These are phyloP conservation scores for Willaertia magna DNA, from an alignment of 208 protist species.

Conservation along the genomic window DNA sequence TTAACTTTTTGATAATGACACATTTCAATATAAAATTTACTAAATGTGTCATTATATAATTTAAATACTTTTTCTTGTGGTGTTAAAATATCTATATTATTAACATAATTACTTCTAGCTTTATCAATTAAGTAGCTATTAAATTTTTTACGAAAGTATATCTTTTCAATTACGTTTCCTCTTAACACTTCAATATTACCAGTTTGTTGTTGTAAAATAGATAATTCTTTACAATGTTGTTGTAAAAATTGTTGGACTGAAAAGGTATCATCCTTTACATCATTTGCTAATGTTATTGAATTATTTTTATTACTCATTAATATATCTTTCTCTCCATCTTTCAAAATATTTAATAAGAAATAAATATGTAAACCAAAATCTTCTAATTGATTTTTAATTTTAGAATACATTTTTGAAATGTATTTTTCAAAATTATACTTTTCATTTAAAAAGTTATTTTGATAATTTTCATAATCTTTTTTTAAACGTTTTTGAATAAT, in stretches of 20 bases:
- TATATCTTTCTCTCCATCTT: neutral
- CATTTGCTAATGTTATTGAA: neutral
- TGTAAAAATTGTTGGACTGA: neutral
- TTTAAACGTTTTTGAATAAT: neutral
- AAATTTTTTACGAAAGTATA: neutral
- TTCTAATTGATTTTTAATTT: neutral
- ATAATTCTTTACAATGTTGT: neutral
- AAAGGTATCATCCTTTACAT: neutral
- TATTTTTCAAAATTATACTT: too few species aligned
- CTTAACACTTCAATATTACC: conserved; percentile 4
- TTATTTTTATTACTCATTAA: neutral
- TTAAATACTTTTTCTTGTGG: neutral
- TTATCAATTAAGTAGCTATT: neutral
- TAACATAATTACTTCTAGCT: neutral
- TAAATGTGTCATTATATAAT: neutral
- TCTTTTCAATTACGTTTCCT: neutral
- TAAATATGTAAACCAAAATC: neutral
- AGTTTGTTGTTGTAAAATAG: neutral
- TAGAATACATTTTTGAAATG: neutral
- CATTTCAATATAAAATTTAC: neutral
- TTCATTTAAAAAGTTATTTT: too few species aligned
- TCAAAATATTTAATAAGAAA: neutral
- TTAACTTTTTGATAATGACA: neutral
- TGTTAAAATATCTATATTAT: neutral
- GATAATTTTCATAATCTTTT: neutral